A percentile compares a stretch with the other conserved stretches of the same genome.
These are phyloP conservation scores for Medicago ruthenica DNA, from an alignment of 306 rosid species.

Conservation along the genomic window DNA sequence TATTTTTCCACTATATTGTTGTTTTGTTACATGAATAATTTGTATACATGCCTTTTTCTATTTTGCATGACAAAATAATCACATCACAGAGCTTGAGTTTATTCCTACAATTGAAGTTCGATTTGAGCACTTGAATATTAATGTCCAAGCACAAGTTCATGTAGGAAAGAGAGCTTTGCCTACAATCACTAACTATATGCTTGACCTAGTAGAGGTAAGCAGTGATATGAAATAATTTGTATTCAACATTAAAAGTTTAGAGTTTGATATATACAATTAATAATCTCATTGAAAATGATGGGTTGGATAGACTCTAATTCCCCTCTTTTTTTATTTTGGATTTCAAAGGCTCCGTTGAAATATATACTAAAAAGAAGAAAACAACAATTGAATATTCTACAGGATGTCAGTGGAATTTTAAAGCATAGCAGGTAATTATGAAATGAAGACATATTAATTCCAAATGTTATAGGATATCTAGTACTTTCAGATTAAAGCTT, in stretches of 20 bases:
- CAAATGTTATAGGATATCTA: too few species aligned
- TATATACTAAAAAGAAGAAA: neutral
- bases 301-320: neutral
- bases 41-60: neutral
- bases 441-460: too few species aligned
- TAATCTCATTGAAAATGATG: neutral
- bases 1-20: too few species aligned
- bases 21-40: too few species aligned
- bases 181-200: conserved; percentile 58
- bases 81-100: conserved; percentile 59
- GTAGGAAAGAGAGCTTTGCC: conserved; percentile 78
- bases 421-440: conserved; percentile 66
- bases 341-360: neutral
- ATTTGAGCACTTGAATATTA: conserved; percentile 64
- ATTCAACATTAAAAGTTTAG: too few species aligned
- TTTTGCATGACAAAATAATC: neutral
- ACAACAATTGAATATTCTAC: conserved; percentile 54
- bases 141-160: conserved; percentile 50
- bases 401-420: conserved; percentile 74
- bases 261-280: too few species aligned
- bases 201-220: conserved; percentile 54
- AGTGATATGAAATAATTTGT: neutral
- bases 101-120: conserved; percentile 79
- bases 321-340: neutral
- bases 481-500: neutral